Evolutionary conservation across 192 early-diverging fungal genomes (phyloP).

Genomic region (Gonapodya sp.): DNA sequence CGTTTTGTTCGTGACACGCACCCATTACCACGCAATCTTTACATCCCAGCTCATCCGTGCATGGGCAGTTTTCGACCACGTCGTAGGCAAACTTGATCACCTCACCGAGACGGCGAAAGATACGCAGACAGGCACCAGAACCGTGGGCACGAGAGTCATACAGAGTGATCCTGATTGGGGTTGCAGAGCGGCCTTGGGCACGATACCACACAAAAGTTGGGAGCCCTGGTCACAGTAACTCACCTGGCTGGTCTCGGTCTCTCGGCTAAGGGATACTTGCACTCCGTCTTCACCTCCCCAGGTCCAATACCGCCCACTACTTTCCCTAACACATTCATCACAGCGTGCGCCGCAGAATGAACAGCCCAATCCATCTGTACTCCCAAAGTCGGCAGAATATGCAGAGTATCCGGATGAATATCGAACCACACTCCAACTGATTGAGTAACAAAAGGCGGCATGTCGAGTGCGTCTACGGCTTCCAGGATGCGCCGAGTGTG

Average conservation of each 20-base stretch:
- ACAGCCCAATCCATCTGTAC: conserved; percentile 35
- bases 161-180: conserved; percentile 27
- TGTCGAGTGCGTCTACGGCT: conserved; percentile 33
- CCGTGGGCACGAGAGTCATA: conserved; percentile 28
- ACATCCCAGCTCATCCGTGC: conserved; percentile 22
- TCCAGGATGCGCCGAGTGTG: conserved; percentile 32
- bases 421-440: conserved; percentile 38
- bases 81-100: conserved; percentile 23
- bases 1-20: conserved; percentile 33
- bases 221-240: not conserved
- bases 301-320: not conserved
- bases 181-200: not conserved
- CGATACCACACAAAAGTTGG: not conserved
- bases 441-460: conserved; percentile 29
- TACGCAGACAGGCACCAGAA: conserved; percentile 23
- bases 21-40: conserved; percentile 23
- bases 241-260: conserved; percentile 30
- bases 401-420: conserved; percentile 16
- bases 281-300: conserved; percentile 33
- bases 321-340: conserved; percentile 26
- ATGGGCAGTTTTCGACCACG: conserved; percentile 30
- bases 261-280: conserved; percentile 37
- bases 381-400: conserved; percentile 8
- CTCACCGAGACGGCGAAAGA: conserved; percentile 25
- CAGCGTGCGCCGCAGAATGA: conserved; percentile 39